A percentile compares a stretch with the other conserved stretches of the same genome.
phyloP scores from a whole-genome alignment of 306 rosid species.

The cucumber (Cucumis sativus) region Cucumber_9930_V3 NC_026658.2:4801001-4801500 shows the following conservation, averaged over 20 bases:
- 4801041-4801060: neutral
- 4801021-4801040: neutral
- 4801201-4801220: neutral
- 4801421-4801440: constrained; percentile 47
- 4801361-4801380: neutral
- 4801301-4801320: neutral
- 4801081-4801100: neutral
- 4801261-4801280: neutral
- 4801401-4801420: neutral
- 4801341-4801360: neutral
- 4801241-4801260: neutral
- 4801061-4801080: neutral
- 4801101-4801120: neutral
- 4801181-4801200: neutral
- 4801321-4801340: neutral
- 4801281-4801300: neutral
- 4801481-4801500: neutral
- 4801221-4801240: neutral
- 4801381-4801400: neutral
- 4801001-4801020: neutral
- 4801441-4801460: constrained; percentile 17
- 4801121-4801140: neutral
- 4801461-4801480: neutral
- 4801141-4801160: neutral
- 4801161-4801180: neutral